Conservation (phyloP, 2,329 filamentous ascomycete species). For the Escovopsis weberi region DNA sequence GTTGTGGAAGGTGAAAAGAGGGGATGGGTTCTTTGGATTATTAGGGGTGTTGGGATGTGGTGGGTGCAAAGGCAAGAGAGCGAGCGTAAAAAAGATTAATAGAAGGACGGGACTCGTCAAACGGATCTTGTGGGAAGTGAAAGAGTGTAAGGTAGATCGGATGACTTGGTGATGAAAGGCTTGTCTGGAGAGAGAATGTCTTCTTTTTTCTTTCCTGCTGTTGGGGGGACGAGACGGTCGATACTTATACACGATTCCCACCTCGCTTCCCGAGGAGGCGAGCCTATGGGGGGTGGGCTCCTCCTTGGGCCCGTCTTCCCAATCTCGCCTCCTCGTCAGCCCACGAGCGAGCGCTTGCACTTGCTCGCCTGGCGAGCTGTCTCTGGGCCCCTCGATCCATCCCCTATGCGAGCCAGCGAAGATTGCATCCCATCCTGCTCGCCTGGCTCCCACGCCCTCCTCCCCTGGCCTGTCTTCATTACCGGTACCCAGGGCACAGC, state of each 20-base stretch:
- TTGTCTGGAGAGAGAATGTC: background rate
- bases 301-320: background rate
- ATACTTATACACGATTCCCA: background rate
- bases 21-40: background rate
- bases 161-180: background rate
- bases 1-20: background rate
- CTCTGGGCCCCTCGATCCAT: background rate
- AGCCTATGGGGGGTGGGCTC: background rate
- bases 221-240: background rate
- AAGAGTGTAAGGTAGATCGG: background rate
- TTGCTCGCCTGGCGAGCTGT: background rate
- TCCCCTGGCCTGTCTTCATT: no score
- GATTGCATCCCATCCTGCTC: no score
- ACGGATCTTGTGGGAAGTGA: background rate
- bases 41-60: no score
- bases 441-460: no score
- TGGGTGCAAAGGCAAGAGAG: background rate
- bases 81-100: background rate
- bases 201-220: background rate
- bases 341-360: background rate
- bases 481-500: no score
- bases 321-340: background rate
- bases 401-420: no score
- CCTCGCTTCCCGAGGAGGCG: background rate
- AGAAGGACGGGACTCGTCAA: background rate